Conservation (phyloP, 768 basidiomycete species). For the Tulasnella sp. region DNA sequence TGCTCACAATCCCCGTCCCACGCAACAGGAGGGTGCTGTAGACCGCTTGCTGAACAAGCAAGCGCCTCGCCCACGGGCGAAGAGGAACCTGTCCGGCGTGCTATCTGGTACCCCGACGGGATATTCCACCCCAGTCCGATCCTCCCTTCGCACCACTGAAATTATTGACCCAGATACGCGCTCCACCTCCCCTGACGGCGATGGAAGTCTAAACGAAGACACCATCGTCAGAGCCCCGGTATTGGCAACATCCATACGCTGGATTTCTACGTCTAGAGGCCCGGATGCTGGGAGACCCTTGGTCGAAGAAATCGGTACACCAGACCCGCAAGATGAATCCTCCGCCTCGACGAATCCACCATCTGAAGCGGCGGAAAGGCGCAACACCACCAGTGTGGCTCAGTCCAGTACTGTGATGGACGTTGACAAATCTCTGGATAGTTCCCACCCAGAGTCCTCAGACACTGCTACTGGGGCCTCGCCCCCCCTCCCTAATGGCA, state of each 20-base stretch:
- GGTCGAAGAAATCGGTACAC: conserved; percentile 2
- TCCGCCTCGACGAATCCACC: too few species aligned
- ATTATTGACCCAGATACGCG: conserved; percentile 4
- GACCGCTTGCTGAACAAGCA: conserved; percentile 16
- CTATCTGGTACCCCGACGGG: not conserved
- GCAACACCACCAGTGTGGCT: too few species aligned
- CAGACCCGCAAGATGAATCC: too few species aligned
- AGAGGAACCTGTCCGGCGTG: not conserved
- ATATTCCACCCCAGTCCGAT: conserved; percentile 6
- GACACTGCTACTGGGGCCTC: too few species aligned
- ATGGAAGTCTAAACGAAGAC: not conserved
- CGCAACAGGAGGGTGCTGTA: conserved; percentile 4
- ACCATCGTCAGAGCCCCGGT: not conserved
- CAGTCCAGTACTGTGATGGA: too few species aligned
- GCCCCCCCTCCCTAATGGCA: not conserved
- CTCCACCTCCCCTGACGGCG: conserved; percentile 13
- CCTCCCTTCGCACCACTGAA: not conserved
- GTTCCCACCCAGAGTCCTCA: too few species aligned
- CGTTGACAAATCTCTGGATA: too few species aligned
- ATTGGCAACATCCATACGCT: conserved; percentile 4
- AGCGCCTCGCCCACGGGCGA: conserved; percentile 14
- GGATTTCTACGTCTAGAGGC: conserved; percentile 4
- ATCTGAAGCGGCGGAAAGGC: too few species aligned
- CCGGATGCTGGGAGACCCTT: not conserved
- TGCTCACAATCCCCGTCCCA: not conserved